A percentile compares a stretch with the other conserved stretches of the same genome.
These are phyloP conservation scores for Pseudohalonectria lignicola DNA, from an alignment of 2,329 filamentous ascomycete species.

Conservation along the genomic window DNA sequence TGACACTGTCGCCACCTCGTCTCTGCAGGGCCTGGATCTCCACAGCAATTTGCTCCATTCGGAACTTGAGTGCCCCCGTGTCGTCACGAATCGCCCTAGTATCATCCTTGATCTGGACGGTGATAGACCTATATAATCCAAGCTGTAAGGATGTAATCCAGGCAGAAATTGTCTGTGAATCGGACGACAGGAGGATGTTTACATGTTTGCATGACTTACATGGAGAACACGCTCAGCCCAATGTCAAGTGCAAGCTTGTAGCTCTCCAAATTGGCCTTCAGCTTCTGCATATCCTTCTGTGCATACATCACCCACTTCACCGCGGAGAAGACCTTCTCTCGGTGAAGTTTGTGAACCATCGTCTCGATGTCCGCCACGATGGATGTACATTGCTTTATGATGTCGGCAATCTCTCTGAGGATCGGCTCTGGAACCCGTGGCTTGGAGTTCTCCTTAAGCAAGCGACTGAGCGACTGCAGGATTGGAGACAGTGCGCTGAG, in stretches of 20 bases:
- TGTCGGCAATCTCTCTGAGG: neutral
- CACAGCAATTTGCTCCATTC: neutral
- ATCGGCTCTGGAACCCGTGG: neutral
- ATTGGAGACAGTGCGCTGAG: neutral
- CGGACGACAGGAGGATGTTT: neutral
- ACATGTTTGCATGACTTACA: neutral
- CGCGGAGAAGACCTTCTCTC: neutral
- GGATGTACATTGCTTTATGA: neutral
- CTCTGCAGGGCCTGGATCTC: neutral
- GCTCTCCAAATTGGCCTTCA: neutral
- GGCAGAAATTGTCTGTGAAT: neutral
- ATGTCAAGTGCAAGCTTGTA: neutral
- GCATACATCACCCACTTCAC: neutral
- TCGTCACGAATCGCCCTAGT: neutral
- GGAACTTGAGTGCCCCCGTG: neutral
- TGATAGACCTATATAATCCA: neutral
- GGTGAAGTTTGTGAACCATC: neutral
- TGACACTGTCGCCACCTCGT: neutral
- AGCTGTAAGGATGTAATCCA: too few species aligned
- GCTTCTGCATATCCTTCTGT: neutral
- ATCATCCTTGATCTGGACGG: neutral
- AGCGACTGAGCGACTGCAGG: neutral
- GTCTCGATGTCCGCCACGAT: neutral
- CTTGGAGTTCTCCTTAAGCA: neutral
- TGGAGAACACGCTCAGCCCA: neutral